phyloP scores from a whole-genome alignment of 75 land plant genomes.

The Gnetum montanum region DNA sequence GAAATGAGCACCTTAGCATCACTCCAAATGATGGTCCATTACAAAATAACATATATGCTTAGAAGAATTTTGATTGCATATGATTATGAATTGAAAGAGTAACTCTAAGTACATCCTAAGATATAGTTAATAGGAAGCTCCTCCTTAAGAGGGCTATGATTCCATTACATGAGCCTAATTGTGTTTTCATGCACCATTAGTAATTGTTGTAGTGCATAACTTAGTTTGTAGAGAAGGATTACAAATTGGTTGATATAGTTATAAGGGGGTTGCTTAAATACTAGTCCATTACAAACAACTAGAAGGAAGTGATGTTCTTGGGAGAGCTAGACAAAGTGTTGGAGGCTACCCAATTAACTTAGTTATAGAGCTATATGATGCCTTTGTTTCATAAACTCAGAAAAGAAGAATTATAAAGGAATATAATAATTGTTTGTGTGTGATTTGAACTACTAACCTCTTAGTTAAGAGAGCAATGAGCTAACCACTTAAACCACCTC shows the following conservation, averaged over 20 bases:
- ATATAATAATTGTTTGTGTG: no score
- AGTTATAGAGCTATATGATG: constrained; percentile 48
- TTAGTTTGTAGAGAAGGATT: constrained; percentile 60
- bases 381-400: constrained; percentile 47
- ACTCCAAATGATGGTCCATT: no score
- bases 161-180: constrained; percentile 53
- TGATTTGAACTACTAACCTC: no score
- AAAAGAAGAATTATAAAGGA: no score
- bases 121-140: no score
- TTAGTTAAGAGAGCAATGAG: no score
- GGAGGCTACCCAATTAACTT: constrained; percentile 37
- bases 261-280: constrained; percentile 50
- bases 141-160: constrained; percentile 45
- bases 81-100: no score
- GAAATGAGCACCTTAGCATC: no score
- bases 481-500: no score
- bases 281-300: constrained; percentile 61
- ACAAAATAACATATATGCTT: no score
- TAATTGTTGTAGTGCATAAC: constrained; percentile 45
- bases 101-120: no score
- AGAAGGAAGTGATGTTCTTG: constrained; percentile 60
- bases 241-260: constrained; percentile 44
- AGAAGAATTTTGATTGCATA: no score
- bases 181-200: constrained; percentile 39
- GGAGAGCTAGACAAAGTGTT: constrained; percentile 55